Conservation (phyloP, 1,284 basidiomycete genomes). For the Marasmius oreades region DNA sequence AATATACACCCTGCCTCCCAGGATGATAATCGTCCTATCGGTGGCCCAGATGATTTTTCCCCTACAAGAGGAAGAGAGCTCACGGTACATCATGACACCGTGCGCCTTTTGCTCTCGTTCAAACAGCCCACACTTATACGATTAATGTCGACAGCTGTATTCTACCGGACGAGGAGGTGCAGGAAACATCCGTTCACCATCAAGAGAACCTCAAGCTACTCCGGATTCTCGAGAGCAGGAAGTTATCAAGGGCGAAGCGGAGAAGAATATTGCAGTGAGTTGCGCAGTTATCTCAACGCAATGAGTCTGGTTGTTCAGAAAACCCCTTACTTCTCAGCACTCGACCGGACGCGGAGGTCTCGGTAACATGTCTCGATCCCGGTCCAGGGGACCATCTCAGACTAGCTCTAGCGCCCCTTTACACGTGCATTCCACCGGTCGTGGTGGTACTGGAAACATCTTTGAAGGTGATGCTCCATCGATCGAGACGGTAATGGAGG, state of each 20-base stretch:
- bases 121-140: conserved; percentile 6
- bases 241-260: conserved; percentile 38
- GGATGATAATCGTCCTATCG: conserved; percentile 35
- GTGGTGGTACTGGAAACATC: conserved; percentile 29
- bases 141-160: conserved; percentile 33
- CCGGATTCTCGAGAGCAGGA: conserved; percentile 35
- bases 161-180: conserved; percentile 74
- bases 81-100: conserved; percentile 29
- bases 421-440: conserved; percentile 18
- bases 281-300: conserved; percentile 3
- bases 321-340: conserved; percentile 30
- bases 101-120: conserved; percentile 17
- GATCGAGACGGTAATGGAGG: conserved; percentile 21
- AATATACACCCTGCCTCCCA: conserved; percentile 54
- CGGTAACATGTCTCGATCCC: conserved; percentile 46
- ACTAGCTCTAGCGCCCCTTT: background rate
- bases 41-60: conserved; percentile 43
- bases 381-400: conserved; percentile 27
- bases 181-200: conserved; percentile 67
- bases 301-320: background rate
- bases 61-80: conserved; percentile 57
- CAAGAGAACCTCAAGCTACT: conserved; percentile 45
- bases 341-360: conserved; percentile 59
- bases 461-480: conserved; percentile 11
- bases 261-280: conserved; percentile 34